phyloP scores from a whole-genome alignment of 2,329 filamentous ascomycete species.

The Fonsecaea erecta region DNA sequence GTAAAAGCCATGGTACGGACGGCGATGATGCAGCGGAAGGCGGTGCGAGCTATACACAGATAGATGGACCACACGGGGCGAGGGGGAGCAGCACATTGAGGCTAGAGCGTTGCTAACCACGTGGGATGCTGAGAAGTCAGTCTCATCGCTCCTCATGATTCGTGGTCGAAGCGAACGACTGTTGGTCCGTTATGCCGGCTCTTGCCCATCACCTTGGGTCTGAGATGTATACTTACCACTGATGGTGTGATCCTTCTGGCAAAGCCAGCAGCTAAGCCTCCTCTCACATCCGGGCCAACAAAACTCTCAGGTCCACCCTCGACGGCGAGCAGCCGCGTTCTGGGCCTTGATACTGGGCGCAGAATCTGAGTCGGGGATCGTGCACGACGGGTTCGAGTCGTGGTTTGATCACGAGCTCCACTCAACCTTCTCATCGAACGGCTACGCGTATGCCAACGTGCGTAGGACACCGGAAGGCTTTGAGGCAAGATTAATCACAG shows the following conservation, averaged over 20 bases:
- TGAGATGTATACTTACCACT: too few relatives aligned
- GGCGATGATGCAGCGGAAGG: too few relatives aligned
- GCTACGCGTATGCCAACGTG: background rate
- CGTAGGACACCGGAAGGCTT: background rate
- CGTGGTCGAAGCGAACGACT: too few relatives aligned
- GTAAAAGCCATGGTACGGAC: too few relatives aligned
- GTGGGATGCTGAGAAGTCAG: too few relatives aligned
- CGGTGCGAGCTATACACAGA: too few relatives aligned
- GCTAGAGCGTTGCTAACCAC: too few relatives aligned
- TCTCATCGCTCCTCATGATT: too few relatives aligned
- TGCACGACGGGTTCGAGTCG: background rate
- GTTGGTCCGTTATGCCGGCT: too few relatives aligned
- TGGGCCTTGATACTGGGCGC: background rate
- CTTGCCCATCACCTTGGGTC: too few relatives aligned
- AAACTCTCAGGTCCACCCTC: background rate
- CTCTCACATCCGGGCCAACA: background rate
- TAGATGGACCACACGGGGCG: too few relatives aligned
- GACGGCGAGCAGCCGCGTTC: background rate
- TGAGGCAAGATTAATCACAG: background rate
- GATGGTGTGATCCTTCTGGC: background rate
- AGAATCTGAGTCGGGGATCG: background rate
- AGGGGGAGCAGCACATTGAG: too few relatives aligned
- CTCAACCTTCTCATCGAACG: background rate
- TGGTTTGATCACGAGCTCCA: background rate
- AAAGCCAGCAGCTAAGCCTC: background rate